Conservation (phyloP, 2,329 filamentous ascomycete genomes). For the Colletotrichum paranaense region DNA sequence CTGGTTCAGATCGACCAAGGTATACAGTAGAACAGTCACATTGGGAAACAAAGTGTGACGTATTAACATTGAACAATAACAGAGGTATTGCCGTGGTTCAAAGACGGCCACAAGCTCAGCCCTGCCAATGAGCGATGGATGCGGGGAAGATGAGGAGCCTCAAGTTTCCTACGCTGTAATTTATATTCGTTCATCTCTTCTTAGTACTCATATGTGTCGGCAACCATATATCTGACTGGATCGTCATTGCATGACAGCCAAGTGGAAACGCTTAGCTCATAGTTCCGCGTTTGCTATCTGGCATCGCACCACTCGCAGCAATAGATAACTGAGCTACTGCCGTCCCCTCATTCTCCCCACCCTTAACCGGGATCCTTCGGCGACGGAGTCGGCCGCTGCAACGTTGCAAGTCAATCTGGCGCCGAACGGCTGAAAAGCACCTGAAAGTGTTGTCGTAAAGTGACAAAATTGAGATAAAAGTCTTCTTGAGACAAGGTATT, state of each 20-base stretch:
- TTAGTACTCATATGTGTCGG: no score
- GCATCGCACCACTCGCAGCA: neutral
- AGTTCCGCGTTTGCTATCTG: constrained; percentile 7
- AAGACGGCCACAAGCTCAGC: constrained; percentile 35
- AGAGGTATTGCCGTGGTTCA: constrained; percentile 21
- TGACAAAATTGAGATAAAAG: neutral
- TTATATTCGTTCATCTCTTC: neutral
- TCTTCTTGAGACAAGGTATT: neutral
- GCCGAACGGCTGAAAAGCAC: neutral
- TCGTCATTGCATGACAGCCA: neutral
- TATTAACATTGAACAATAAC: no score
- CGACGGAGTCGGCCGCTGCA: constrained; percentile 6
- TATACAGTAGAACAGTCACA: no score
- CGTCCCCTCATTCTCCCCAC: constrained; percentile 7
- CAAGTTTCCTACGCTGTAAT: neutral
- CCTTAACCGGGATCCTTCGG: constrained; percentile 9
- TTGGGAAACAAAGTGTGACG: no score
- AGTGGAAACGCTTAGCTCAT: neutral
- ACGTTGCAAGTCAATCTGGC: constrained; percentile 20
- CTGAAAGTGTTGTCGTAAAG: neutral
- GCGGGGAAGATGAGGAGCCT: constrained; percentile 1
- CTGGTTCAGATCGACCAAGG: no score
- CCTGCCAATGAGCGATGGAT: neutral
- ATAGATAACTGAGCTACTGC: neutral
- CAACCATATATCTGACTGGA: neutral